Evolutionary conservation across 176 grass and related monocot genomes (phyloP).

Genomic region (Triticum turgidum): DNA sequence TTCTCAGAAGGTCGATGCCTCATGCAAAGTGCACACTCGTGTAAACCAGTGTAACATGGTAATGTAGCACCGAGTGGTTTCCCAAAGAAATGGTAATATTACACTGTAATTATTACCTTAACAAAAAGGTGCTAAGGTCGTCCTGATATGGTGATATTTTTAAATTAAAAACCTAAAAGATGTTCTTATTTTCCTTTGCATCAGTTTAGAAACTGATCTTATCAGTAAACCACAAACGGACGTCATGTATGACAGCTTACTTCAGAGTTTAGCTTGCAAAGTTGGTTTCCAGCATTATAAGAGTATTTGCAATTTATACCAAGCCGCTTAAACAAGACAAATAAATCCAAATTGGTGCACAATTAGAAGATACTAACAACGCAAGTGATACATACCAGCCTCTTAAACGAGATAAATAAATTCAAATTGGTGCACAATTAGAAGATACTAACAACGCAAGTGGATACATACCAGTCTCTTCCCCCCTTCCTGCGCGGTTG

Average conservation of each 20-base stretch:
- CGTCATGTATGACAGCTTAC: neutral
- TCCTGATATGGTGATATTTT: neutral
- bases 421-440: neutral
- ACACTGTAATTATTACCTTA: neutral
- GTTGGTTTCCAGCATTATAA: neutral
- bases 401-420: neutral
- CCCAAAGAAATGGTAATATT: neutral
- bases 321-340: neutral
- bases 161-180: neutral
- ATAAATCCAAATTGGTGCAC: neutral
- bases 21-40: neutral
- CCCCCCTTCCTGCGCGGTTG: conserved; percentile 79
- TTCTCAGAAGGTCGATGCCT: neutral
- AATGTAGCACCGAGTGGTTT: conserved; percentile 1
- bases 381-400: too few species aligned
- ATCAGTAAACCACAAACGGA: neutral
- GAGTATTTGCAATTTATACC: conserved; percentile 1
- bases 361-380: neutral
- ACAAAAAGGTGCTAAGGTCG: neutral
- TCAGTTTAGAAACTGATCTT: neutral
- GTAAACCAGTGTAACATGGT: conserved; percentile 12
- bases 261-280: neutral
- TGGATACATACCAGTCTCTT: conserved; percentile 56
- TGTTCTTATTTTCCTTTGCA: neutral
- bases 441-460: neutral